Conservation (phyloP, 108 stramenopile species). For the Fragilariopsis cylindrus region DNA sequence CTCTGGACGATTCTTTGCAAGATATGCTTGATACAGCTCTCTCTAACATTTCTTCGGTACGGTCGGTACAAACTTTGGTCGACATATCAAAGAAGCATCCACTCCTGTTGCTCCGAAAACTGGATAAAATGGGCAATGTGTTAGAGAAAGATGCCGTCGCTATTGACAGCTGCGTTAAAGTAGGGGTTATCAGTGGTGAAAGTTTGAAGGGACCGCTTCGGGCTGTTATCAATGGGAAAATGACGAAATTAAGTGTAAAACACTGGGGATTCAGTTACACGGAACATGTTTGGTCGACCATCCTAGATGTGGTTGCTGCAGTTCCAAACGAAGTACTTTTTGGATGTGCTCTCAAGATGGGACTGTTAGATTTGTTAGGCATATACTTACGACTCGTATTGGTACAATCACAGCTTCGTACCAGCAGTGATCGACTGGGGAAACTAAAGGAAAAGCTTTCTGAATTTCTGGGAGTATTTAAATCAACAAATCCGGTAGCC, state of each 20-base stretch:
- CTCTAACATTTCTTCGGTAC: conserved; percentile 20
- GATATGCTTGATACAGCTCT: conserved; percentile 43
- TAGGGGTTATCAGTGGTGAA: conserved; percentile 39
- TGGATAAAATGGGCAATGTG: conserved; percentile 26
- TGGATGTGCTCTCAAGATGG: conserved; percentile 52
- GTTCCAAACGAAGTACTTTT: conserved; percentile 60
- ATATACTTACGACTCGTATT: conserved; percentile 55
- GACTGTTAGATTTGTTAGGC: conserved; percentile 45
- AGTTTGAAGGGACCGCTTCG: conserved; percentile 18
- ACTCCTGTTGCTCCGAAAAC: conserved; percentile 58
- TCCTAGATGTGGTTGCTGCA: conserved; percentile 50
- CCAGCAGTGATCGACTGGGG: conserved; percentile 24
- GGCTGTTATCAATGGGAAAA: conserved; percentile 26
- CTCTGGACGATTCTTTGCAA: conserved; percentile 49
- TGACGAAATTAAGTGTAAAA: conserved; percentile 41
- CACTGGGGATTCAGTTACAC: conserved; percentile 74
- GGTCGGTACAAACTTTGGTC: conserved; percentile 37
- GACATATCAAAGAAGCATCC: conserved; percentile 62
- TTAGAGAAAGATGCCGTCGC: conserved; percentile 56
- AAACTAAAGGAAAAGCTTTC: conserved; percentile 34
- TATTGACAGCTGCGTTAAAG: background rate
- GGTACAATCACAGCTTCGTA: conserved; percentile 45
- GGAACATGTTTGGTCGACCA: conserved; percentile 54
- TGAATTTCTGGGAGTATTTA: conserved; percentile 30
- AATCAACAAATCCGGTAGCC: conserved; percentile 10